phyloP scores from a whole-genome alignment of 495 filamentous ascomycete species.

The Talaromyces trachyspermus region DNA sequence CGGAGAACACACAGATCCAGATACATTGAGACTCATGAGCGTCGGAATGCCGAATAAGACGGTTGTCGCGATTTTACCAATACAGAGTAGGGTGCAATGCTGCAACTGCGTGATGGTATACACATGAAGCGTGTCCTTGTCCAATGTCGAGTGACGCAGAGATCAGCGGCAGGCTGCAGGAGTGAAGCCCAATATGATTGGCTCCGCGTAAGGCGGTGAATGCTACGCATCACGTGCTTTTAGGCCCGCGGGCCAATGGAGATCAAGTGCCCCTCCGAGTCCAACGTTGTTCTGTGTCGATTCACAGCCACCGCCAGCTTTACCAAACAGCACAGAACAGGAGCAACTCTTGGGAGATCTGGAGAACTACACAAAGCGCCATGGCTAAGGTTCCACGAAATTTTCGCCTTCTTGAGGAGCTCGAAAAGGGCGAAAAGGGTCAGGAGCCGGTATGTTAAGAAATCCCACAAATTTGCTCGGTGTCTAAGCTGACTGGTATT shows the following conservation, averaged over 20 bases:
- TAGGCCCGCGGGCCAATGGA: too few relatives aligned
- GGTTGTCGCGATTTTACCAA: too few relatives aligned
- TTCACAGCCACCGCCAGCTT: too few relatives aligned
- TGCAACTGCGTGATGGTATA: background rate
- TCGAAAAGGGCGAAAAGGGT: conserved; percentile 98
- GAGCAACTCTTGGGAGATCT: too few relatives aligned
- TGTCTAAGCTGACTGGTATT: too few relatives aligned
- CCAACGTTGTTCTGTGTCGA: too few relatives aligned
- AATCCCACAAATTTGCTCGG: too few relatives aligned
- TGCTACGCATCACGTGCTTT: conserved; percentile 1
- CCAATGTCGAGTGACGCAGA: too few relatives aligned
- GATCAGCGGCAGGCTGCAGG: too few relatives aligned
- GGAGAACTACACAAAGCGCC: background rate
- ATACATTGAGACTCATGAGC: background rate
- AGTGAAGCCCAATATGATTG: background rate
- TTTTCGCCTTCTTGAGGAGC: conserved; percentile 91
- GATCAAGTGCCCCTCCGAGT: too few relatives aligned
- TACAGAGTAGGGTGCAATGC: too few relatives aligned
- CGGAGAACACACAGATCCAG: background rate
- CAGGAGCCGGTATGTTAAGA: conserved; percentile 64
- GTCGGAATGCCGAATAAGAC: background rate
- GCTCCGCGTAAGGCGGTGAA: conserved; percentile 1
- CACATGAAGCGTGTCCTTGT: conserved; percentile 7
- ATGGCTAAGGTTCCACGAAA: conserved; percentile 83
- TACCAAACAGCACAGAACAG: too few relatives aligned